These are phyloP conservation scores for Termitomyces bulborhizus DNA, from an alignment of 768 basidiomycete species.

Conservation along the genomic window DNA sequence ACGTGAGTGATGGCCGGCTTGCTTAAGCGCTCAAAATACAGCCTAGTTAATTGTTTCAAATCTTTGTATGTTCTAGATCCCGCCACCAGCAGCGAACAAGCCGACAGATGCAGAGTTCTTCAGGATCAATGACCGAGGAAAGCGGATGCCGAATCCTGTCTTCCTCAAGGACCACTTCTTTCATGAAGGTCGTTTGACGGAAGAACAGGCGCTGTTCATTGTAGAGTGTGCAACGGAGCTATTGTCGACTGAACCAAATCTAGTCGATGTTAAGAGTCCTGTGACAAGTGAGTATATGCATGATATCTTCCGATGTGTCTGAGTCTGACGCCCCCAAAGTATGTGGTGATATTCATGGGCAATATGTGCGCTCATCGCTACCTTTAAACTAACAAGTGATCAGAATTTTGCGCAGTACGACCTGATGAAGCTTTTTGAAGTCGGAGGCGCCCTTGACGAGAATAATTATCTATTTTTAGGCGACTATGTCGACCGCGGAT, in stretches of 20 bases:
- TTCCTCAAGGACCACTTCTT: constrained; percentile 90
- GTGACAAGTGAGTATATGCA: constrained; percentile 70
- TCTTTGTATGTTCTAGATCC: constrained; percentile 42
- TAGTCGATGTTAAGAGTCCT: constrained; percentile 82
- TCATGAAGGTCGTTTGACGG: constrained; percentile 76
- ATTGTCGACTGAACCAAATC: constrained; percentile 72
- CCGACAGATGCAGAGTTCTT: constrained; percentile 78
- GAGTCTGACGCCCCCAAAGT: constrained; percentile 39
- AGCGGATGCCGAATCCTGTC: constrained; percentile 62
- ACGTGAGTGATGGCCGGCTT: constrained; percentile 7
- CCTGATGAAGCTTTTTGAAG: constrained; percentile 95
- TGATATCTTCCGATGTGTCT: neutral
- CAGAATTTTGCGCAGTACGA: constrained; percentile 60
- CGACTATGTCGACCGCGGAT: constrained; percentile 96
- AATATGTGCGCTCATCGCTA: constrained; percentile 60
- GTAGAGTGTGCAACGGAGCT: constrained; percentile 61
- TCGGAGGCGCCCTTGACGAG: constrained; percentile 79
- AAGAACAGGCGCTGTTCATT: constrained; percentile 82
- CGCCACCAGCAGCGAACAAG: constrained; percentile 53
- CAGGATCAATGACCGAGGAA: constrained; percentile 40
- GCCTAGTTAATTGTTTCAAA: neutral
- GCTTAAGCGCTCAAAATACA: constrained; percentile 4
- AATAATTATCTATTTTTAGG: constrained; percentile 91
- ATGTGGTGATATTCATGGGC: constrained; percentile 96
- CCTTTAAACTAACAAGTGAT: neutral